These are phyloP conservation scores for Geotrichum reessii DNA, from an alignment of 1,139 yeast genomes.

Conservation along the genomic window DNA sequence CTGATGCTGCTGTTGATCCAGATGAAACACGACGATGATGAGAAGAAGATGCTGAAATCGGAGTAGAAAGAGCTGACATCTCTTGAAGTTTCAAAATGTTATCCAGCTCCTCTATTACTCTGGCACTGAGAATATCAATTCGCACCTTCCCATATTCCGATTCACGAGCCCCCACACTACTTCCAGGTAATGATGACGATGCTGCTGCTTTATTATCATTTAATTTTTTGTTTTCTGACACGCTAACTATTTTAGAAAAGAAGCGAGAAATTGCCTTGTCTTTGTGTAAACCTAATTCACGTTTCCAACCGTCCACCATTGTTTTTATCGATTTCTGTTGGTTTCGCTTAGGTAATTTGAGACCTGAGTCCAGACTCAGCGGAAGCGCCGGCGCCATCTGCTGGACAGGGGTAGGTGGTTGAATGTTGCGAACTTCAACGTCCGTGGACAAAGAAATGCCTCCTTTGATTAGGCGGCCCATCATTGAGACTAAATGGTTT, in stretches of 20 bases:
- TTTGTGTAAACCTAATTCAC: conserved; percentile 12
- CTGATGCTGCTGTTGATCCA: background rate
- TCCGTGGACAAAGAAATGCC: conserved; percentile 31
- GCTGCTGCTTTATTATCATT: background rate
- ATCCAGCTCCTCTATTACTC: conserved; percentile 69
- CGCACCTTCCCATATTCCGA: conserved; percentile 39
- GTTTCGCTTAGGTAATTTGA: background rate
- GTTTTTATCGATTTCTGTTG: conserved; percentile 8
- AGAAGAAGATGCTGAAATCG: conserved; percentile 1
- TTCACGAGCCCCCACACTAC: background rate
- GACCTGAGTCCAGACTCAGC: background rate
- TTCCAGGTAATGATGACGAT: background rate
- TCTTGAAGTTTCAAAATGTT: conserved; percentile 24
- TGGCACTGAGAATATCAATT: conserved; percentile 70
- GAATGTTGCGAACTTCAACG: conserved; percentile 28
- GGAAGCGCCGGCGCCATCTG: conserved; percentile 5
- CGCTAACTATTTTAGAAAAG: conserved; percentile 13
- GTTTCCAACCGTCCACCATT: conserved; percentile 17
- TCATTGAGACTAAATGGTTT: conserved; percentile 9
- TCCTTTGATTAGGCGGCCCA: conserved; percentile 31
- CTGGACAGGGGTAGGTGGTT: conserved; percentile 22
- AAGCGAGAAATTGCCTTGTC: conserved; percentile 14
- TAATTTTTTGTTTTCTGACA: background rate
- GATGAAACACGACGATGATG: background rate
- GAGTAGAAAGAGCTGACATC: background rate